Evolutionary conservation across 495 filamentous ascomycete genomes (phyloP).

Genomic region (Pyronema omphalodes): DNA sequence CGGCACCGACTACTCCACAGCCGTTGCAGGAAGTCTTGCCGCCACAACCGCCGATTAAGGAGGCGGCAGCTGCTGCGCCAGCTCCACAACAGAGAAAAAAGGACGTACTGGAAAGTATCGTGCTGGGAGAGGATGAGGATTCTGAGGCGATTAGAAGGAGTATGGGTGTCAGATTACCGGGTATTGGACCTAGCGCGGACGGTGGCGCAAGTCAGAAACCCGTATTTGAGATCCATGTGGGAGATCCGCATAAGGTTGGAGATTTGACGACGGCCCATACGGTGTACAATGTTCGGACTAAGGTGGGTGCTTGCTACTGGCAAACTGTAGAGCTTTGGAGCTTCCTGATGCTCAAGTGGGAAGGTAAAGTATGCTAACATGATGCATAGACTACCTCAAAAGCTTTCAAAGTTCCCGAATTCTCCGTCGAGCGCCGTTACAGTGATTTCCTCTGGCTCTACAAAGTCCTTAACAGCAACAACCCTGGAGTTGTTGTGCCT

Average conservation of each 20-base stretch:
- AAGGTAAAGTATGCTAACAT: neutral
- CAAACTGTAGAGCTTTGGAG: neutral
- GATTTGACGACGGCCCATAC: slow-evolving; percentile 94
- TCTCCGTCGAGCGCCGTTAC: slow-evolving; percentile 80
- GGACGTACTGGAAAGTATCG: slow-evolving; percentile 39
- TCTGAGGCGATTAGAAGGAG: neutral
- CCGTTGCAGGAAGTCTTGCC: slow-evolving; percentile 39
- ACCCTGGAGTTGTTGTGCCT: slow-evolving; percentile 84
- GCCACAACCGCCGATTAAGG: slow-evolving; percentile 80
- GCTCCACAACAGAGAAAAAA: slow-evolving; percentile 1
- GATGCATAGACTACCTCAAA: slow-evolving; percentile 66
- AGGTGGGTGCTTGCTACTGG: slow-evolving; percentile 32
- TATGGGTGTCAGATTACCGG: neutral
- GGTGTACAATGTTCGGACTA: slow-evolving; percentile 86
- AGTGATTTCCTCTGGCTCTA: slow-evolving; percentile 97
- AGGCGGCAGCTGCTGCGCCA: slow-evolving; percentile 29
- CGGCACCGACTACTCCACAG: slow-evolving; percentile 15
- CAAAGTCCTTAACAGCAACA: slow-evolving; percentile 78
- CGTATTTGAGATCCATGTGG: slow-evolving; percentile 77
- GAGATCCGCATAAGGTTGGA: slow-evolving; percentile 94
- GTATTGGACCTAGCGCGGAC: slow-evolving; percentile 1
- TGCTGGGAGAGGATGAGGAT: slow-evolving; percentile 43
- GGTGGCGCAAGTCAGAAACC: slow-evolving; percentile 50
- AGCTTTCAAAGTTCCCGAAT: slow-evolving; percentile 78
- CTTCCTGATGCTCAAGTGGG: slow-evolving; percentile 4